These are phyloP conservation scores for Plasmodium adleri DNA, from an alignment of 169 alveolate genomes.

Conservation along the genomic window DNA sequence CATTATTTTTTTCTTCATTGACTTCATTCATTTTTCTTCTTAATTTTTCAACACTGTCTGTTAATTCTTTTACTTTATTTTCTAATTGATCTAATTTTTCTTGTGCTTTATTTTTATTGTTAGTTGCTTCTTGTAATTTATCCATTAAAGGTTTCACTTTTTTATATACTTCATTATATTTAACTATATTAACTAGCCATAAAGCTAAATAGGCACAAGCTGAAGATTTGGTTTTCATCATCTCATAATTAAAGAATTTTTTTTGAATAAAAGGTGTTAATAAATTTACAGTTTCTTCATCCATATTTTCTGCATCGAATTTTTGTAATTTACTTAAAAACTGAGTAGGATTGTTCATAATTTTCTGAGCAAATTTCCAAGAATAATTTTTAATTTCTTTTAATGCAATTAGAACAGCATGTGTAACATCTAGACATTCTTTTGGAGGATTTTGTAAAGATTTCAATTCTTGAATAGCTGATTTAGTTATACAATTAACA, in stretches of 20 bases:
- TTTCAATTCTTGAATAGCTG: conserved; percentile 95
- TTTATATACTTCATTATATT: conserved; percentile 94
- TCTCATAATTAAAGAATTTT: conserved; percentile 92
- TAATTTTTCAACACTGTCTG: conserved; percentile 87
- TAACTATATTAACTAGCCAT: conserved; percentile 95
- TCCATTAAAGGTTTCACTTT: conserved; percentile 95
- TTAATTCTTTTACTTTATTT: conserved; percentile 91
- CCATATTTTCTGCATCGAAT: conserved; percentile 94
- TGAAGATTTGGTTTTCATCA: conserved; percentile 93
- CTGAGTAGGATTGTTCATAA: conserved; percentile 94
- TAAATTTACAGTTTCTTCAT: conserved; percentile 92
- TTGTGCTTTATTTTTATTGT: conserved; percentile 91
- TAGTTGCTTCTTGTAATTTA: conserved; percentile 92
- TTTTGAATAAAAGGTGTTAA: conserved; percentile 91
- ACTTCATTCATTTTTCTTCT: conserved; percentile 93
- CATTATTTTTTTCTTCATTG: conserved; percentile 88
- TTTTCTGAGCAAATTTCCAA: conserved; percentile 94
- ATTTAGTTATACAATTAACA: conserved; percentile 94
- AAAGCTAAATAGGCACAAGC: conserved; percentile 96
- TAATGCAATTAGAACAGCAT: conserved; percentile 93
- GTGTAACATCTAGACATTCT: conserved; percentile 93
- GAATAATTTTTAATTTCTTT: conserved; percentile 93
- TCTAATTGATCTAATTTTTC: conserved; percentile 92
- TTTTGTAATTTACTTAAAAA: conserved; percentile 92
- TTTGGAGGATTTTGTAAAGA: conserved; percentile 95